Evolutionary conservation across 352 stramenopile genomes (phyloP).

Genomic region (Thalassiosira mediterranea): DNA sequence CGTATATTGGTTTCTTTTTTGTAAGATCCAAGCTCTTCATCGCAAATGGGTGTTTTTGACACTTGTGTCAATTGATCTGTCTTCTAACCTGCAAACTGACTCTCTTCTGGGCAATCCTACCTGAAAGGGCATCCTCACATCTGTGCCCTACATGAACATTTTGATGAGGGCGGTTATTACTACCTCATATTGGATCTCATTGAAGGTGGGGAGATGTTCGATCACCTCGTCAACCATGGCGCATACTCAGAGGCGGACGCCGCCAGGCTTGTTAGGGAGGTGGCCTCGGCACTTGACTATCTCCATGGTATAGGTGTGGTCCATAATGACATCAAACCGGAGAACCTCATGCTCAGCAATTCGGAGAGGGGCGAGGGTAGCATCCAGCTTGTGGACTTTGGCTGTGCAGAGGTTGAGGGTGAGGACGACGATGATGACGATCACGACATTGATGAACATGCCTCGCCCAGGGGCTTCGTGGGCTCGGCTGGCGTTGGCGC

Average conservation of each 20-base stretch:
- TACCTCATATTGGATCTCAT: constrained; percentile 68
- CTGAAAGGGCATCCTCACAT: constrained; percentile 76
- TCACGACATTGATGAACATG: constrained; percentile 29
- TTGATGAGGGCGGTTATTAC: constrained; percentile 57
- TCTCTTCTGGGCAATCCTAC: too few relatives aligned
- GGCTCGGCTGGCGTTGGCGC: neutral
- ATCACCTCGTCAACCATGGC: constrained; percentile 67
- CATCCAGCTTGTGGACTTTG: constrained; percentile 68
- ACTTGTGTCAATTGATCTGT: too few relatives aligned
- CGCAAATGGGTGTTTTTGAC: too few relatives aligned
- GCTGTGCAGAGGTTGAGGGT: constrained; percentile 59
- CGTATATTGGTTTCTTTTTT: too few relatives aligned
- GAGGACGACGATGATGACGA: constrained; percentile 52
- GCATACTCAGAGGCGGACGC: constrained; percentile 46
- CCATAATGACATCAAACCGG: constrained; percentile 71
- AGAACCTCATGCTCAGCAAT: constrained; percentile 67
- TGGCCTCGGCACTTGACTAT: constrained; percentile 48
- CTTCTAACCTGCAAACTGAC: too few relatives aligned
- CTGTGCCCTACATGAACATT: constrained; percentile 57
- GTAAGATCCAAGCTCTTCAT: too few relatives aligned
- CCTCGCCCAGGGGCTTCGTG: neutral
- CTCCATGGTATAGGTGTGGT: constrained; percentile 72
- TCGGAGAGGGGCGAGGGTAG: constrained; percentile 31
- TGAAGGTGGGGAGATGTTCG: constrained; percentile 71
- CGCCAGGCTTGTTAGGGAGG: constrained; percentile 28